Evolutionary conservation across 768 basidiomycete genomes (phyloP).

Genomic region (Termitomyces sp.): DNA sequence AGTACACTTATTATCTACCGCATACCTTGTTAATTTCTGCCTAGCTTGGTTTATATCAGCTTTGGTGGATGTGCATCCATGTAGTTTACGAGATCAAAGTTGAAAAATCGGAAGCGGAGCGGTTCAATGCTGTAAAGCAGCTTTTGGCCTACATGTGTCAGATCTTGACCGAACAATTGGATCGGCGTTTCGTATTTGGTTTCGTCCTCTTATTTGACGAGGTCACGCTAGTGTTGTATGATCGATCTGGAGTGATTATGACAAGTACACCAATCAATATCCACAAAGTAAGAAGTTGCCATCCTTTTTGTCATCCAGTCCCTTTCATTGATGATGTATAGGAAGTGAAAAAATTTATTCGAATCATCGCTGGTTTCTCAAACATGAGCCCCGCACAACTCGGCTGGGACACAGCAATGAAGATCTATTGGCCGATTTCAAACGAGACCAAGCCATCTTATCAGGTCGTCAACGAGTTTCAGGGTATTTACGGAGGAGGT

Average conservation of each 20-base stretch:
- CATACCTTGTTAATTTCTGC: neutral
- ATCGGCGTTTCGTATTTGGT: conserved; percentile 7
- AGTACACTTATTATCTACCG: neutral
- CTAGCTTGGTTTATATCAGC: neutral
- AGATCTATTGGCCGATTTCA: neutral
- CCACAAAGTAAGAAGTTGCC: conserved; percentile 1
- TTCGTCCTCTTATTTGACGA: conserved; percentile 3
- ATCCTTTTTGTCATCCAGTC: neutral
- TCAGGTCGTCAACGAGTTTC: neutral
- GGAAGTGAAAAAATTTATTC: neutral
- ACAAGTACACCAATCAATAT: conserved; percentile 9
- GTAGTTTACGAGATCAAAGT: neutral
- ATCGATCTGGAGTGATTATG: conserved; percentile 10
- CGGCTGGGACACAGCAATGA: conserved; percentile 11
- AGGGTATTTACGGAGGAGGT: neutral
- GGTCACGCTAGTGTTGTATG: conserved; percentile 2
- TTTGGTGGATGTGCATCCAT: conserved; percentile 1
- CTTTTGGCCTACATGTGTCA: conserved; percentile 7
- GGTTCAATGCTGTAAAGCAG: neutral
- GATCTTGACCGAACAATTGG: conserved; percentile 11
- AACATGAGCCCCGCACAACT: conserved; percentile 1
- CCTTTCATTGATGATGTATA: neutral
- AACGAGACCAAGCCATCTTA: neutral
- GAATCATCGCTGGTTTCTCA: neutral
- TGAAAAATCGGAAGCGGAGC: neutral